A percentile compares a stretch with the other conserved stretches of the same genome.
Evolutionary conservation across 306 rosid genomes (phyloP).

Genomic region (Begonia loranthoides): DNA sequence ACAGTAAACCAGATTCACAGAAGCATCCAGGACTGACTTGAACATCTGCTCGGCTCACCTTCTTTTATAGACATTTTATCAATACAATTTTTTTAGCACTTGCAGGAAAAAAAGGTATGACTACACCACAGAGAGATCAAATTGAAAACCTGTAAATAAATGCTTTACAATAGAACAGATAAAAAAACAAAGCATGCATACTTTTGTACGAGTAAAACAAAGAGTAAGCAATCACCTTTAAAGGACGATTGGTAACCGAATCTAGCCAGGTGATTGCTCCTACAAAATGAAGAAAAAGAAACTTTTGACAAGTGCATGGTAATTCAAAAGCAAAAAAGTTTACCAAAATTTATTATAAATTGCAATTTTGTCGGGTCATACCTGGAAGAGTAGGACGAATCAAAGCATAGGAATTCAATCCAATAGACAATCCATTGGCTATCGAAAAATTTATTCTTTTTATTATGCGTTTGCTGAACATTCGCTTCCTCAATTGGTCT

Average conservation of each 20-base stretch:
- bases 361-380: slow-evolving; percentile 1
- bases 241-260: slow-evolving; percentile 73
- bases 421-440: slow-evolving; percentile 56
- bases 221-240: slow-evolving; percentile 46
- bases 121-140: no score
- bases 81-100: no score
- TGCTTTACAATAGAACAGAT: neutral
- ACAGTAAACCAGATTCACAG: no score
- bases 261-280: slow-evolving; percentile 91
- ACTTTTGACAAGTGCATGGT: neutral
- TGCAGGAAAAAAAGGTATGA: no score
- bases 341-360: no score
- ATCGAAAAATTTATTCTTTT: slow-evolving; percentile 47
- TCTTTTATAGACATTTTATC: no score
- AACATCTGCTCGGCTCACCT: no score
- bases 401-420: slow-evolving; percentile 68
- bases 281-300: slow-evolving; percentile 18
- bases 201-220: neutral
- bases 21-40: no score
- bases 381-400: slow-evolving; percentile 81
- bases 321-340: neutral
- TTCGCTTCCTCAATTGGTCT: slow-evolving; percentile 74
- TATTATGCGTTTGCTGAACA: slow-evolving; percentile 78
- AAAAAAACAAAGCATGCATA: neutral
- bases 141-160: no score